Evolutionary conservation across 441 rosid species (phyloP).

Genomic region (Adansonia rubrostipa): DNA sequence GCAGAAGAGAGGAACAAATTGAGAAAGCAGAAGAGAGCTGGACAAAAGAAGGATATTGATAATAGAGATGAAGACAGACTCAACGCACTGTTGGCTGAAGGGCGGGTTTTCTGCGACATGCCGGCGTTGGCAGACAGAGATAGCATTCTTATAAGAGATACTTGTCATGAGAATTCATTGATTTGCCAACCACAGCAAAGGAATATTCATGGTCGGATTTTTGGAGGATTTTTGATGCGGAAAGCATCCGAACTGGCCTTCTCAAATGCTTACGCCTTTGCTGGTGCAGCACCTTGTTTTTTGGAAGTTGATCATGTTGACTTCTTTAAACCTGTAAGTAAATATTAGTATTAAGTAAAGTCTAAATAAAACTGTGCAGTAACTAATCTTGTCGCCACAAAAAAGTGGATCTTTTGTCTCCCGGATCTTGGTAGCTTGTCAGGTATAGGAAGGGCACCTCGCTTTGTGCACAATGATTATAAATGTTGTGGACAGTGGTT

Average conservation of each 20-base stretch:
- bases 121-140: conserved; percentile 83
- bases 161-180: conserved; percentile 64
- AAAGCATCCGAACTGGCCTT: conserved; percentile 78
- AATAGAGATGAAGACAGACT: conserved; percentile 50
- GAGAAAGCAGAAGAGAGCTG: conserved; percentile 55
- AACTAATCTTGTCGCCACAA: neutral
- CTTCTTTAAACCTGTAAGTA: conserved; percentile 75
- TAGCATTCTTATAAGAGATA: conserved; percentile 71
- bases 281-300: conserved; percentile 74
- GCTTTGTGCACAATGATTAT: neutral
- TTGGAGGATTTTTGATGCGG: conserved; percentile 81
- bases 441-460: neutral
- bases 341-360: neutral
- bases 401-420: neutral
- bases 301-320: conserved; percentile 85
- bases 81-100: conserved; percentile 62
- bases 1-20: conserved; percentile 71
- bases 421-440: neutral
- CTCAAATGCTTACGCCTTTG: conserved; percentile 74
- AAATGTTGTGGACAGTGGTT: neutral
- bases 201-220: conserved; percentile 77
- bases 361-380: conserved; percentile 3
- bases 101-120: conserved; percentile 75
- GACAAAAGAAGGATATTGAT: conserved; percentile 40
- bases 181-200: conserved; percentile 85